These are phyloP conservation scores for Microglena sp. DNA, from an alignment of 139 green algal species.

Conservation along the genomic window DNA sequence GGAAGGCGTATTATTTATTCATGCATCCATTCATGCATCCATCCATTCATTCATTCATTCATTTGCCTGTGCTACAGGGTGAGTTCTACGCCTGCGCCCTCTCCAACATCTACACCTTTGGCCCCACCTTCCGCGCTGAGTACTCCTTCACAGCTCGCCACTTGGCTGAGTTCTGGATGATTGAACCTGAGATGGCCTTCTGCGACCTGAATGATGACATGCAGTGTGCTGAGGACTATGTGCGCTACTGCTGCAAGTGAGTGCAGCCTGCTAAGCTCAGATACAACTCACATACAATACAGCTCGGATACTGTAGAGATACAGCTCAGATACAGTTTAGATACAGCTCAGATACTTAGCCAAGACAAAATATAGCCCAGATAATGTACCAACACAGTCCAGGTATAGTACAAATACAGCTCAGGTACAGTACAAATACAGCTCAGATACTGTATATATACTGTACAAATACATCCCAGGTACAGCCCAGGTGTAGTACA, in stretches of 20 bases:
- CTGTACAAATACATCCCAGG: no score
- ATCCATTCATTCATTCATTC: no score
- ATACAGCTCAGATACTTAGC: no score
- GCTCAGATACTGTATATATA: no score
- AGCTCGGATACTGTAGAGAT: neutral
- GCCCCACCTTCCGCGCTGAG: constrained; percentile 91
- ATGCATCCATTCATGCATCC: no score
- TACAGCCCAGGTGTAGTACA: no score
- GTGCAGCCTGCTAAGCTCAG: constrained; percentile 34
- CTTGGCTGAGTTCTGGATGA: constrained; percentile 99
- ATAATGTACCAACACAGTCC: no score
- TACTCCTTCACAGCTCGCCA: constrained; percentile 88
- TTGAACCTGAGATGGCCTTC: constrained; percentile 97
- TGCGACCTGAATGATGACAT: constrained; percentile 90
- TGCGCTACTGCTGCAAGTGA: constrained; percentile 70
- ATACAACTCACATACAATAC: neutral
- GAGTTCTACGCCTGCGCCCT: constrained; percentile 85
- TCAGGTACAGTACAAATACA: no score
- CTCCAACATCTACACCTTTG: constrained; percentile 90
- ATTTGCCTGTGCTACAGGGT: no score
- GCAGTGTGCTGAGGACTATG: constrained; percentile 85
- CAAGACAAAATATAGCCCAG: neutral
- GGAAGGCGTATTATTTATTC: no score
- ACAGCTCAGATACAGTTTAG: no score
- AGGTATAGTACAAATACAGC: no score